Conservation (phyloP, 768 basidiomycete genomes). For the Trametes coccinea region DNA sequence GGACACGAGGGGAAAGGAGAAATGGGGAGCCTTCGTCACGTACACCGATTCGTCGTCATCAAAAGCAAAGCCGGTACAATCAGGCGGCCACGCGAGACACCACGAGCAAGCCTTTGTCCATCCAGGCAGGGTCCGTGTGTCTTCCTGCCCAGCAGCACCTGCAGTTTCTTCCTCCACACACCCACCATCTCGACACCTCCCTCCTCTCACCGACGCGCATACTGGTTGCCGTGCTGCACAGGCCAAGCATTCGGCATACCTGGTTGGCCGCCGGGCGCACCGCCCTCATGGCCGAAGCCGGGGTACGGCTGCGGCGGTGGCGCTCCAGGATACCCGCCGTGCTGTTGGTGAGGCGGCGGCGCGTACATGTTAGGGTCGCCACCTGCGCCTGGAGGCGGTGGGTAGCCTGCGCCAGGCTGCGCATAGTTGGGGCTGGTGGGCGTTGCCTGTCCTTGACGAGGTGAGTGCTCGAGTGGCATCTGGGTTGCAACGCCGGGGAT, state of each 20-base stretch:
- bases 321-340: constrained; percentile 12
- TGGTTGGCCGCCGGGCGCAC: constrained; percentile 17
- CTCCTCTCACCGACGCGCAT: constrained; percentile 24
- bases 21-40: constrained; percentile 5
- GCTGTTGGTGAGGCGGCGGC: constrained; percentile 16
- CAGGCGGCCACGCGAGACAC: constrained; percentile 11
- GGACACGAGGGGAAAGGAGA: background rate
- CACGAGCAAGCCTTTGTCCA: constrained; percentile 21
- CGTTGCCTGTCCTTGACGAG: constrained; percentile 21
- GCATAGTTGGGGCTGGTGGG: constrained; percentile 26
- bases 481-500: constrained; percentile 23
- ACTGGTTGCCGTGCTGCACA: constrained; percentile 32
- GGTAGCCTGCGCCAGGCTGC: constrained; percentile 15
- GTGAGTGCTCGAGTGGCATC: constrained; percentile 25
- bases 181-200: constrained; percentile 1
- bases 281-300: constrained; percentile 18
- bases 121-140: constrained; percentile 22
- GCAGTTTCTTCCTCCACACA: background rate
- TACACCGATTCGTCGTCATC: constrained; percentile 10
- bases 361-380: constrained; percentile 25
- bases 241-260: constrained; percentile 25
- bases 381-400: constrained; percentile 11
- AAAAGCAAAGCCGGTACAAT: constrained; percentile 6
- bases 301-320: constrained; percentile 16
- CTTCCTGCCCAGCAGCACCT: constrained; percentile 18